Evolutionary conservation across 2,329 filamentous ascomycete genomes (phyloP).

Genomic region (Colletotrichum echinochloae): DNA sequence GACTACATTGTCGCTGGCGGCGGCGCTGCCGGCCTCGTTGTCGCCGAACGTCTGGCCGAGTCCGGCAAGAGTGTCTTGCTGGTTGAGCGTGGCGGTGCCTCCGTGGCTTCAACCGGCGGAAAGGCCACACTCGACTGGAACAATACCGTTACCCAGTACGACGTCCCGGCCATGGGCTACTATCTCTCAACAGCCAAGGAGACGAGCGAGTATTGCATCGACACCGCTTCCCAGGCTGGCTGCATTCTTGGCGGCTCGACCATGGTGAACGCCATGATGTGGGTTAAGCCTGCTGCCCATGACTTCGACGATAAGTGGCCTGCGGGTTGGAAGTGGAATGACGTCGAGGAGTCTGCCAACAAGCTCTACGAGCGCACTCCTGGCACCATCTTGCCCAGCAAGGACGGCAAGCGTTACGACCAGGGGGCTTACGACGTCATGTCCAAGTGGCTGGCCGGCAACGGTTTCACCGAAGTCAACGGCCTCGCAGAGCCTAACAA

Average conservation of each 20-base stretch:
- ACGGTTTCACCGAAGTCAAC: constrained; percentile 41
- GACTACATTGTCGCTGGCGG: constrained; percentile 42
- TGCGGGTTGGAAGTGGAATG: constrained; percentile 41
- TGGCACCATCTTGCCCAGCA: constrained; percentile 40
- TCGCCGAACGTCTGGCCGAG: constrained; percentile 40
- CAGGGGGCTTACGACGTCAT: constrained; percentile 39
- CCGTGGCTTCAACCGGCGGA: constrained; percentile 39
- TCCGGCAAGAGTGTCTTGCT: constrained; percentile 42
- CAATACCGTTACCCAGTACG: constrained; percentile 43
- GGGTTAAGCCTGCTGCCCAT: constrained; percentile 42
- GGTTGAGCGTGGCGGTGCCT: constrained; percentile 36
- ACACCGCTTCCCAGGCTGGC: constrained; percentile 46
- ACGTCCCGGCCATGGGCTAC: constrained; percentile 43
- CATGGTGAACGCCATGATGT: constrained; percentile 47
- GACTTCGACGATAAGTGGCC: constrained; percentile 43
- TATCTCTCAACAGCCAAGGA: constrained; percentile 33
- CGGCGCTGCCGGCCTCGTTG: constrained; percentile 40
- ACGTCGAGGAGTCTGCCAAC: constrained; percentile 40
- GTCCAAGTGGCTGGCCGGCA: constrained; percentile 38
- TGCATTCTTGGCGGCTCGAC: constrained; percentile 50
- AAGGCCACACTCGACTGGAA: constrained; percentile 46
- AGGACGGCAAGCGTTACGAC: constrained; percentile 43
- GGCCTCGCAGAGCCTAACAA: constrained; percentile 40
- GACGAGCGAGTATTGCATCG: constrained; percentile 45
- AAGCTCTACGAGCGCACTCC: constrained; percentile 42